These are phyloP conservation scores for Neofusicoccum kwambonambiense DNA, from an alignment of 2,329 filamentous ascomycete species.

Conservation along the genomic window DNA sequence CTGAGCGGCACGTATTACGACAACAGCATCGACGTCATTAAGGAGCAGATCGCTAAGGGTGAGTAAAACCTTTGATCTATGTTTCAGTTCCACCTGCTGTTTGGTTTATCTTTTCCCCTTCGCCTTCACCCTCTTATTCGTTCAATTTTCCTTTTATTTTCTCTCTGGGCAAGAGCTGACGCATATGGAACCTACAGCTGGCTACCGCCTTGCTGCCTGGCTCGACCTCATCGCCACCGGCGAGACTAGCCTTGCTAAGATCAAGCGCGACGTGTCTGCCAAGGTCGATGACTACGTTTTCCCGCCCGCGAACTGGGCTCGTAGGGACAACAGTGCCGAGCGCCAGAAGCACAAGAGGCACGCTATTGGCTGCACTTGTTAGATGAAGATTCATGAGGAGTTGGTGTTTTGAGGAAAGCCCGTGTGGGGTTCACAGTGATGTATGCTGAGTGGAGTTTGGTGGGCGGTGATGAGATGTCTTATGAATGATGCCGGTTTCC, in stretches of 20 bases:
- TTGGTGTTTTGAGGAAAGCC: neutral
- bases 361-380: constrained; percentile 12
- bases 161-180: neutral
- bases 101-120: too few species aligned
- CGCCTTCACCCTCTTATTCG: neutral
- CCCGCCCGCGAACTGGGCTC: neutral
- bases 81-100: too few species aligned
- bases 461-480: too few species aligned
- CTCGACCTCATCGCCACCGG: constrained; percentile 34
- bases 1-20: constrained; percentile 38
- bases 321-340: constrained; percentile 1
- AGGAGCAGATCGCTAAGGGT: constrained; percentile 46
- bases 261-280: neutral
- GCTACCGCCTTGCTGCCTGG: constrained; percentile 37
- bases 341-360: constrained; percentile 12
- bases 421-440: neutral
- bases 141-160: neutral
- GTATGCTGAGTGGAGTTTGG: neutral
- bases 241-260: constrained; percentile 12
- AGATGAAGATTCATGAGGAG: neutral
- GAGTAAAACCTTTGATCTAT: constrained; percentile 18
- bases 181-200: constrained; percentile 20
- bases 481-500: too few species aligned
- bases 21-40: constrained; percentile 38
- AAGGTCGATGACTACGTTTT: constrained; percentile 4